Conservation (phyloP, 176 grass and related monocot genomes). For the Hyparrhenia diplandra region DNA sequence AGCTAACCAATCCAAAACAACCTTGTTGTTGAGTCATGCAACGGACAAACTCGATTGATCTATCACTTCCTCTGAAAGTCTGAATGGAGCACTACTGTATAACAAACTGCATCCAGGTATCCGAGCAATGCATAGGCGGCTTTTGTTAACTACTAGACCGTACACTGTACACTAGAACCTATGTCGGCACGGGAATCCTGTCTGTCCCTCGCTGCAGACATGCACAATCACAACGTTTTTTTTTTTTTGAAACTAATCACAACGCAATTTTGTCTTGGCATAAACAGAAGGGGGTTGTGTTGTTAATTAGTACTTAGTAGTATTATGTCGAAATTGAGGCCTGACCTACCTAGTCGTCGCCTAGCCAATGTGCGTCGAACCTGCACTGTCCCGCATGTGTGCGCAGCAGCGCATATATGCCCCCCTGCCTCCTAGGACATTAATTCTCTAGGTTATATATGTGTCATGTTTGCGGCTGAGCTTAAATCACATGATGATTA, state of each 20-base stretch:
- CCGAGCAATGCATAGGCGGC: neutral
- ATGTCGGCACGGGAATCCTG: conserved; percentile 38
- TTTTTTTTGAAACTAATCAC: no score
- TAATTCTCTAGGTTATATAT: conserved; percentile 1
- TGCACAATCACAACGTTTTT: conserved; percentile 7
- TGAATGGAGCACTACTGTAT: neutral
- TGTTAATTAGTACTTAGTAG: no score
- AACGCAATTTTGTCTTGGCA: conserved; percentile 22
- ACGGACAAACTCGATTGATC: conserved; percentile 5
- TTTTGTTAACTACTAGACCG: conserved; percentile 26
- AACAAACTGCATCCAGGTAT: neutral
- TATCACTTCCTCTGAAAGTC: neutral
- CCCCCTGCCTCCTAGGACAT: neutral
- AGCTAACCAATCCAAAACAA: conserved; percentile 26
- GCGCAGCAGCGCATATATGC: neutral
- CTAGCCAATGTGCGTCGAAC: conserved; percentile 17
- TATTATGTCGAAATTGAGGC: neutral
- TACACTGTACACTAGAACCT: neutral
- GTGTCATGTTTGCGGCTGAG: neutral
- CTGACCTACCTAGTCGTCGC: neutral
- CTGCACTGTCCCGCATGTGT: neutral
- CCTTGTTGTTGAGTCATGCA: conserved; percentile 1
- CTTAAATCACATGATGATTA: no score
- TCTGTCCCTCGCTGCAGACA: neutral
- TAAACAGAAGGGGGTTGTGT: neutral